These are phyloP conservation scores for Leccinum ponderosum DNA, from an alignment of 1,284 basidiomycete species.

Conservation along the genomic window DNA sequence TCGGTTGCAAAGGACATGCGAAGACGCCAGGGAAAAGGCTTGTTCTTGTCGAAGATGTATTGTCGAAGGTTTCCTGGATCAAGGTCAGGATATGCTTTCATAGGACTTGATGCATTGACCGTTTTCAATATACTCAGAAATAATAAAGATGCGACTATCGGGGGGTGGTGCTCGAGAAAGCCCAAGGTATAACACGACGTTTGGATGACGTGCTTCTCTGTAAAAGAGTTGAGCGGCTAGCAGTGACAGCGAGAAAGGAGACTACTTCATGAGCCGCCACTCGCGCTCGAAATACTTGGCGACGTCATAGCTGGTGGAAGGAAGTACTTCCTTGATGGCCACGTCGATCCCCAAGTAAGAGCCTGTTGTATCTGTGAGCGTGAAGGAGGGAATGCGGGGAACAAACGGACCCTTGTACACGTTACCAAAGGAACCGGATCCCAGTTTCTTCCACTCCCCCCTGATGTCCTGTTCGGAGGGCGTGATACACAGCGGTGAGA, in stretches of 20 bases:
- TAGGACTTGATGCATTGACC: conserved; percentile 36
- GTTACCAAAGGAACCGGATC: conserved; percentile 90
- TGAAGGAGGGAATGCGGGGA: not conserved
- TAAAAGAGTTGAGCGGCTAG: conserved; percentile 9
- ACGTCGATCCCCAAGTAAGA: conserved; percentile 94
- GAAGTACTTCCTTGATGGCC: conserved; percentile 94
- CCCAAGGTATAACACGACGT: conserved; percentile 94
- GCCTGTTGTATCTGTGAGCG: conserved; percentile 45
- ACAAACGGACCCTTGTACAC: conserved; percentile 76
- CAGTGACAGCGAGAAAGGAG: not conserved
- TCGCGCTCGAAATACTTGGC: conserved; percentile 98
- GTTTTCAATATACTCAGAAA: conserved; percentile 87
- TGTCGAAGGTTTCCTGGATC: conserved; percentile 72
- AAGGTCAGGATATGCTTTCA: conserved; percentile 7
- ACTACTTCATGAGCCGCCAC: conserved; percentile 90
- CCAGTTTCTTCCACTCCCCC: conserved; percentile 85
- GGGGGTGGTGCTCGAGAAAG: conserved; percentile 84
- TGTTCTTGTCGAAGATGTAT: conserved; percentile 80
- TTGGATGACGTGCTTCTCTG: conserved; percentile 85
- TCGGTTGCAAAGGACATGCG: conserved; percentile 94
- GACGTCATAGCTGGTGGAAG: conserved; percentile 88
- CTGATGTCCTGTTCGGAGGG: conserved; percentile 69
- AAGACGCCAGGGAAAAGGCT: conserved; percentile 87
- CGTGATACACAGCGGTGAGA: conserved; percentile 5
- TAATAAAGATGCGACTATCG: conserved; percentile 84